Evolutionary conservation across 805 yeast genomes (phyloP).

Genomic region (Candida railenensis): DNA sequence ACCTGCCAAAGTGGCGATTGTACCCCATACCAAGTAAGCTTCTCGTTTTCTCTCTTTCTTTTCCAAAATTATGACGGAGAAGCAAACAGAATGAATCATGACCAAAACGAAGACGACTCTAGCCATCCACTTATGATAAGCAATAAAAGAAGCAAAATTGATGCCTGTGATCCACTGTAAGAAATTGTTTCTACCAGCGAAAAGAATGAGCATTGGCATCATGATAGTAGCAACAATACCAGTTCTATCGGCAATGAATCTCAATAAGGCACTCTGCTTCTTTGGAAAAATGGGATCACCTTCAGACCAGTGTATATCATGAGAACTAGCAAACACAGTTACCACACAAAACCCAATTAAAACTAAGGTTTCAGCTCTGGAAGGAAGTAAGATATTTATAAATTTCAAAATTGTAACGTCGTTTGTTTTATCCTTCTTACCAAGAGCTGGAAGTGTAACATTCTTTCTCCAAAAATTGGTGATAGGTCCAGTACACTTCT

Average conservation of each 20-base stretch:
- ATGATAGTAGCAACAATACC: constrained; percentile 48
- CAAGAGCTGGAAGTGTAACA: constrained; percentile 39
- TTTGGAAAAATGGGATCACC: constrained; percentile 37
- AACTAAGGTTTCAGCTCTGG: constrained; percentile 36
- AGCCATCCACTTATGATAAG: constrained; percentile 62
- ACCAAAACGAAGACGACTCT: constrained; percentile 44
- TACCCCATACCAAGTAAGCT: constrained; percentile 19
- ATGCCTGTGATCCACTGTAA: constrained; percentile 56
- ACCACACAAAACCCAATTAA: constrained; percentile 29
- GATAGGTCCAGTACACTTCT: constrained; percentile 22
- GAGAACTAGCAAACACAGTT: constrained; percentile 22
- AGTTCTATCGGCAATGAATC: constrained; percentile 47
- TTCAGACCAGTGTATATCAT: constrained; percentile 21
- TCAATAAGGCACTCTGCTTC: constrained; percentile 32
- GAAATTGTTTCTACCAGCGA: constrained; percentile 69
- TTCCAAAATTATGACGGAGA: constrained; percentile 42
- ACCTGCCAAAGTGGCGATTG: constrained; percentile 23
- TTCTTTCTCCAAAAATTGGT: constrained; percentile 32
- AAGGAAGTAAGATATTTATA: constrained; percentile 37
- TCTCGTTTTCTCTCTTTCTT: constrained; percentile 15
- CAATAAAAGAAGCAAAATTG: constrained; percentile 53
- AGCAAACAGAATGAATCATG: constrained; percentile 46
- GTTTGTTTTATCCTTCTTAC: constrained; percentile 24
- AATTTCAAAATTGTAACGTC: constrained; percentile 20
- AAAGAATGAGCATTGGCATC: constrained; percentile 54